phyloP scores from a whole-genome alignment of 129 eudicot species.

The Gnaphalium uliginosum region DNA sequence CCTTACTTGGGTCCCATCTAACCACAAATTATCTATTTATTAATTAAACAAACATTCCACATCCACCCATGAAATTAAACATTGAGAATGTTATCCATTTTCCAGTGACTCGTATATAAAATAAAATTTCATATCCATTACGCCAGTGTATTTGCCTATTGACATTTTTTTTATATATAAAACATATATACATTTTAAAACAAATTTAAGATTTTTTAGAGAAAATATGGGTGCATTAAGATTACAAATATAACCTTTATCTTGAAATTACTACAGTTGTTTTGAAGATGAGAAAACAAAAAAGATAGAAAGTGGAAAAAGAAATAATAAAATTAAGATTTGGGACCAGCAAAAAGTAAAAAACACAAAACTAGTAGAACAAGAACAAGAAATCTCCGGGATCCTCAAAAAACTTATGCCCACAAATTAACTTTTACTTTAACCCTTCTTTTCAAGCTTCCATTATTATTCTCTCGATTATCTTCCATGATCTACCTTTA shows the following conservation, averaged over 20 bases:
- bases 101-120: neutral
- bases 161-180: no score
- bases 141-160: no score
- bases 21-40: neutral
- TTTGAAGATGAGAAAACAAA: slow-evolving; percentile 1
- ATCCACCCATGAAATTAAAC: neutral
- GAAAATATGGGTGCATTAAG: no score
- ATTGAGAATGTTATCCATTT: neutral
- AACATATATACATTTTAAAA: no score
- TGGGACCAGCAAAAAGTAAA: slow-evolving; percentile 37
- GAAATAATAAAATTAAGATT: neutral
- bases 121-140: no score
- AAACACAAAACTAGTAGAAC: neutral
- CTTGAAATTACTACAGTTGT: no score
- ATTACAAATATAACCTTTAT: no score
- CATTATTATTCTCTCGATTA: neutral
- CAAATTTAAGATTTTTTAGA: no score
- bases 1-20: slow-evolving; percentile 3
- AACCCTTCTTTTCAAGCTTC: slow-evolving; percentile 16
- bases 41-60: neutral
- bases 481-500: neutral
- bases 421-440: slow-evolving; percentile 18
- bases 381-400: slow-evolving; percentile 18
- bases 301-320: slow-evolving; percentile 3
- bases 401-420: slow-evolving; percentile 30